These are phyloP conservation scores for Symmetrospora coprosmae DNA, from an alignment of 768 basidiomycete genomes.

Conservation along the genomic window DNA sequence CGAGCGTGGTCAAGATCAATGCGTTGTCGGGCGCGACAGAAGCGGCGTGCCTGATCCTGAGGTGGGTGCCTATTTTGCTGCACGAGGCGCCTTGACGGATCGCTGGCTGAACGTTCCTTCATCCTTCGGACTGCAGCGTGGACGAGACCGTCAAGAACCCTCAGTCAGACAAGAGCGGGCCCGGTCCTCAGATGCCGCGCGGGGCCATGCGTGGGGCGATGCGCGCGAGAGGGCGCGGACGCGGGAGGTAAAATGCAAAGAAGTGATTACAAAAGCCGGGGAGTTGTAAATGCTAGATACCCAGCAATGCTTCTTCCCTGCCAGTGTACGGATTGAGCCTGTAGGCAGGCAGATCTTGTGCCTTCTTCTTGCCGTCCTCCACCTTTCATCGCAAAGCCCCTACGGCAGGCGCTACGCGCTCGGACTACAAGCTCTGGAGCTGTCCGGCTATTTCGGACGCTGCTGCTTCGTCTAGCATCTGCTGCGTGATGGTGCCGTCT, in stretches of 20 bases:
- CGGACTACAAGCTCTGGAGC: too few relatives aligned
- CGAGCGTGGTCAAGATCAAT: constrained; percentile 83
- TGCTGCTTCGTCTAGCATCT: constrained; percentile 15
- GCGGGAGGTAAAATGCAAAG: constrained; percentile 4
- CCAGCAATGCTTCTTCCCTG: too few relatives aligned
- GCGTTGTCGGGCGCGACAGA: constrained; percentile 90
- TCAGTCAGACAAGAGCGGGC: constrained; percentile 16
- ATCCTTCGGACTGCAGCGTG: constrained; percentile 43
- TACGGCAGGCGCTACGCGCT: too few relatives aligned
- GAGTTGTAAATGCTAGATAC: too few relatives aligned
- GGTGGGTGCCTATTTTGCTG: too few relatives aligned
- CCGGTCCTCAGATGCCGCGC: constrained; percentile 12
- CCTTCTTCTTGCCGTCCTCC: too few relatives aligned
- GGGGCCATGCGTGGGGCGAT: constrained; percentile 12
- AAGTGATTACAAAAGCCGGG: too few relatives aligned
- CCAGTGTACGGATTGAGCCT: too few relatives aligned
- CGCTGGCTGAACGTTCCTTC: background rate
- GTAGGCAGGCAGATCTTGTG: too few relatives aligned
- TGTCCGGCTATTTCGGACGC: too few relatives aligned
- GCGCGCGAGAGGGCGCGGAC: constrained; percentile 2
- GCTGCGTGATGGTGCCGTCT: constrained; percentile 7
- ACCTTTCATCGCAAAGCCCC: too few relatives aligned
- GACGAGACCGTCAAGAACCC: constrained; percentile 67
- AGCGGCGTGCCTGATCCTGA: constrained; percentile 81
- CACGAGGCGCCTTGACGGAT: background rate